Percentiles rank a stretch among this genome's conserved stretches.
Evolutionary conservation across 2,329 filamentous ascomycete genomes (phyloP).

Genomic region (Exophiala oligosperma): DNA sequence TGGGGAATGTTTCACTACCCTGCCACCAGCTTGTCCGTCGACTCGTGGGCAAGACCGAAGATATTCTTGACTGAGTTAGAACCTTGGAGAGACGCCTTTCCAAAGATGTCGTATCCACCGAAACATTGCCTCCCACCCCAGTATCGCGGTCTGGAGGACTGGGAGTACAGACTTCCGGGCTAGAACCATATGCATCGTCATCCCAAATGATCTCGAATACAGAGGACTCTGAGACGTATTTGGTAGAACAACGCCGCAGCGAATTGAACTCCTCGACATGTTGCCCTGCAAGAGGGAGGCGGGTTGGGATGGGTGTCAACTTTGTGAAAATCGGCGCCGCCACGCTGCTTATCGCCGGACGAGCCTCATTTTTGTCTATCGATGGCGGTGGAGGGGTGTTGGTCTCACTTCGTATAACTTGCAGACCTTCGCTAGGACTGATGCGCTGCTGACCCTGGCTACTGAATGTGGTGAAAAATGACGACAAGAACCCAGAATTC

Average conservation of each 20-base stretch:
- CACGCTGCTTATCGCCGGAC: constrained; percentile 13
- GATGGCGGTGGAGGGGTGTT: constrained; percentile 4
- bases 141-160: constrained; percentile 5
- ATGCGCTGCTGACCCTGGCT: constrained; percentile 1
- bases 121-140: constrained; percentile 5
- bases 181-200: constrained; percentile 17
- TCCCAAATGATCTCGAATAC: constrained; percentile 30
- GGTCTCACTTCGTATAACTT: background rate
- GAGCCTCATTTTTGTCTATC: constrained; percentile 9
- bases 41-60: constrained; percentile 5
- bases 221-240: constrained; percentile 20
- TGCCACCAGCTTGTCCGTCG: constrained; percentile 10
- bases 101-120: constrained; percentile 17
- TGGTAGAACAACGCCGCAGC: constrained; percentile 25
- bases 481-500: constrained; percentile 20
- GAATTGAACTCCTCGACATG: background rate
- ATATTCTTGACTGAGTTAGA: constrained; percentile 14
- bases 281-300: constrained; percentile 2
- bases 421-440: background rate
- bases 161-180: constrained; percentile 6
- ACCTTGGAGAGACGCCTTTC: constrained; percentile 20
- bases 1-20: constrained; percentile 2
- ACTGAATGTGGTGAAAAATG: constrained; percentile 23
- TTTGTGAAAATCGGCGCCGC: constrained; percentile 24
- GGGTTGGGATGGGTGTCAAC: constrained; percentile 15